Evolutionary conservation across 2,329 filamentous ascomycete genomes (phyloP).

Genomic region (Mollisia scopiformis): DNA sequence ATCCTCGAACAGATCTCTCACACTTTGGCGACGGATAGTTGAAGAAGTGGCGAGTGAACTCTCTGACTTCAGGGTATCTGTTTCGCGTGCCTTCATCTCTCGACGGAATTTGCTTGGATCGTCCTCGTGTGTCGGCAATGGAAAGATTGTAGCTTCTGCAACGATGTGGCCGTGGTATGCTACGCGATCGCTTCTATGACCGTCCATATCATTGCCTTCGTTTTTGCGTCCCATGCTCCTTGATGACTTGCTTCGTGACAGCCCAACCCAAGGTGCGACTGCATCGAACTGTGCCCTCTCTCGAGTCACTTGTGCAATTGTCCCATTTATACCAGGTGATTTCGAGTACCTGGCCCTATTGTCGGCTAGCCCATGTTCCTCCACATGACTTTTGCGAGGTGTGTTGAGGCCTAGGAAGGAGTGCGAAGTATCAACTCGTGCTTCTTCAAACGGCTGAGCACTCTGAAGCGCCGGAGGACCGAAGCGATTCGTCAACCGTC

Average conservation of each 20-base stretch:
- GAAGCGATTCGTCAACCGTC: conserved; percentile 29
- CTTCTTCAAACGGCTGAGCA: conserved; percentile 30
- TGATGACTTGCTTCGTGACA: conserved; percentile 12
- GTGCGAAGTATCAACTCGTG: conserved; percentile 32
- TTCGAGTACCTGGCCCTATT: conserved; percentile 7
- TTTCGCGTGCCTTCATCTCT: conserved; percentile 10
- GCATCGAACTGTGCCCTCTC: conserved; percentile 19
- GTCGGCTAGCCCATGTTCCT: conserved; percentile 28
- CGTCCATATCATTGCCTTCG: conserved; percentile 10
- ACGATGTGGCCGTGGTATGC: conserved; percentile 11
- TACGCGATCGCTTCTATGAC: conserved; percentile 18
- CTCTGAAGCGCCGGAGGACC: conserved; percentile 30
- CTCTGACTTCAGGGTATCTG: conserved; percentile 22
- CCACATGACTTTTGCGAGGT: conserved; percentile 28
- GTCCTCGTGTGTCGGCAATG: background rate
- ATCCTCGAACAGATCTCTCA: conserved; percentile 50
- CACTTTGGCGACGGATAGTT: conserved; percentile 44
- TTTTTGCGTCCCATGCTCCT: conserved; percentile 2
- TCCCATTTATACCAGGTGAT: conserved; percentile 19
- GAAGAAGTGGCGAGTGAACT: conserved; percentile 35
- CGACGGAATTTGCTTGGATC: conserved; percentile 3
- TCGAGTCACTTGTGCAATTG: conserved; percentile 7
- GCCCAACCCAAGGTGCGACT: conserved; percentile 14
- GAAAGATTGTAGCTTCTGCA: conserved; percentile 16
- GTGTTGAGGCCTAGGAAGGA: conserved; percentile 33